These are phyloP conservation scores for Leccinum disarticulatum DNA, from an alignment of 768 basidiomycete genomes.

Conservation along the genomic window DNA sequence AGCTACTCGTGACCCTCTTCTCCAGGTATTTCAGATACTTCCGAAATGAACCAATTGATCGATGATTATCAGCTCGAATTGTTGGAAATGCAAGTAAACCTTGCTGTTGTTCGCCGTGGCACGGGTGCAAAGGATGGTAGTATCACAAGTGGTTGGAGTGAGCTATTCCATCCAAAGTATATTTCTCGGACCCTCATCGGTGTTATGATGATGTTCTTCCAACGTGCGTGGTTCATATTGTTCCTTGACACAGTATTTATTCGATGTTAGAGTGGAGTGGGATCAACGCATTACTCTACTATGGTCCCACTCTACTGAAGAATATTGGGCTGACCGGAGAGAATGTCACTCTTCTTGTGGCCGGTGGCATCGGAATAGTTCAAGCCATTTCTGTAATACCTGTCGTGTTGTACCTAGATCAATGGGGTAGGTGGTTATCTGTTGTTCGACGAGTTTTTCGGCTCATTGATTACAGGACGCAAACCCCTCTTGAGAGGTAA, in stretches of 20 bases:
- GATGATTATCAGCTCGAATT: slow-evolving; percentile 55
- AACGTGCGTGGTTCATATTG: slow-evolving; percentile 51
- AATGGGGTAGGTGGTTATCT: slow-evolving; percentile 43
- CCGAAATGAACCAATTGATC: neutral
- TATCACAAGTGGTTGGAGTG: slow-evolving; percentile 46
- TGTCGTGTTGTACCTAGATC: slow-evolving; percentile 69
- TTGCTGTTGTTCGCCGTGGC: slow-evolving; percentile 47
- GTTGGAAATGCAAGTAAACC: slow-evolving; percentile 74
- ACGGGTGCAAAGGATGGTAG: slow-evolving; percentile 22
- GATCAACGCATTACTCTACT: slow-evolving; percentile 82
- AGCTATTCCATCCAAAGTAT: slow-evolving; percentile 54
- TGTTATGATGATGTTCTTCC: slow-evolving; percentile 77
- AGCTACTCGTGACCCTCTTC: slow-evolving; percentile 46
- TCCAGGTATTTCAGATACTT: slow-evolving; percentile 39
- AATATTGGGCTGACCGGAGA: slow-evolving; percentile 64
- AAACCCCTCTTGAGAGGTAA: slow-evolving; percentile 61
- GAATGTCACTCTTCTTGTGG: slow-evolving; percentile 59
- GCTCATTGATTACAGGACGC: slow-evolving; percentile 44
- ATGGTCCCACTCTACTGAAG: slow-evolving; percentile 70
- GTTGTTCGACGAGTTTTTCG: neutral
- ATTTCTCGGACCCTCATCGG: slow-evolving; percentile 66
- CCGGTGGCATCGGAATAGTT: slow-evolving; percentile 77
- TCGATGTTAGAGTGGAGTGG: slow-evolving; percentile 72
- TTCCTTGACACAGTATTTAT: neutral
- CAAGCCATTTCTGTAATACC: slow-evolving; percentile 78